A percentile compares a stretch with the other conserved stretches of the same genome.
Conservation (phyloP, 2,329 filamentous ascomycete species). For the Ambrosiella xylebori region DNA sequence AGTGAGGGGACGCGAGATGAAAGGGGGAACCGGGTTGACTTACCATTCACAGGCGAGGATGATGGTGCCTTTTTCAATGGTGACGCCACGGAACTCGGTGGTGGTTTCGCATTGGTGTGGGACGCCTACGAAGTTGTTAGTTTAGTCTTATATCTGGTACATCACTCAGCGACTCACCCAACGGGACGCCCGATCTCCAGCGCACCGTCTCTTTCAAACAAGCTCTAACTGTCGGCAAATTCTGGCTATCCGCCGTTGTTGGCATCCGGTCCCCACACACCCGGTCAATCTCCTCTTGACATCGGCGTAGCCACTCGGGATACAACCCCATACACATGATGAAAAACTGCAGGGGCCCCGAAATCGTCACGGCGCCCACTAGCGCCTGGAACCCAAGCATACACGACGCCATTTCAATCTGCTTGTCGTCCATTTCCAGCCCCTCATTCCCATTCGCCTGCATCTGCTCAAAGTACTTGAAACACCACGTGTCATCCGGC, state of each 20-base stretch:
- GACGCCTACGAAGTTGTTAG: slow-evolving; percentile 20
- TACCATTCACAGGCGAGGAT: slow-evolving; percentile 34
- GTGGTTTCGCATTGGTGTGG: slow-evolving; percentile 32
- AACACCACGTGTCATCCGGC: slow-evolving; percentile 29
- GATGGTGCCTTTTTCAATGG: slow-evolving; percentile 31
- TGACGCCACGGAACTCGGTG: slow-evolving; percentile 29
- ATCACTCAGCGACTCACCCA: slow-evolving; percentile 21
- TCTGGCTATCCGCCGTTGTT: slow-evolving; percentile 29
- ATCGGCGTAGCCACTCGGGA: slow-evolving; percentile 33
- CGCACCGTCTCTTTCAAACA: slow-evolving; percentile 41
- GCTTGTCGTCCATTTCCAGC: slow-evolving; percentile 25
- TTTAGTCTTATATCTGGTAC: not conserved
- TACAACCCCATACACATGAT: slow-evolving; percentile 35
- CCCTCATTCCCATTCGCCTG: slow-evolving; percentile 22
- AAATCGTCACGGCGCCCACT: slow-evolving; percentile 33
- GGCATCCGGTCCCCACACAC: slow-evolving; percentile 38
- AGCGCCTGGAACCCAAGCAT: slow-evolving; percentile 35
- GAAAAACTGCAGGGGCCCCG: slow-evolving; percentile 33
- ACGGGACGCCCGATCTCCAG: slow-evolving; percentile 38
- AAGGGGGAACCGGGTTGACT: slow-evolving; percentile 10
- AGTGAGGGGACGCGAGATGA: not conserved
- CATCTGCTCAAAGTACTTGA: slow-evolving; percentile 30
- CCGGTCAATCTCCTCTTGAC: slow-evolving; percentile 39
- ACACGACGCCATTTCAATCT: slow-evolving; percentile 31
- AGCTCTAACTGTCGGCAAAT: slow-evolving; percentile 35